Evolutionary conservation across 352 stramenopile genomes (phyloP).

Genomic region (Globisporangium abappressorium): DNA sequence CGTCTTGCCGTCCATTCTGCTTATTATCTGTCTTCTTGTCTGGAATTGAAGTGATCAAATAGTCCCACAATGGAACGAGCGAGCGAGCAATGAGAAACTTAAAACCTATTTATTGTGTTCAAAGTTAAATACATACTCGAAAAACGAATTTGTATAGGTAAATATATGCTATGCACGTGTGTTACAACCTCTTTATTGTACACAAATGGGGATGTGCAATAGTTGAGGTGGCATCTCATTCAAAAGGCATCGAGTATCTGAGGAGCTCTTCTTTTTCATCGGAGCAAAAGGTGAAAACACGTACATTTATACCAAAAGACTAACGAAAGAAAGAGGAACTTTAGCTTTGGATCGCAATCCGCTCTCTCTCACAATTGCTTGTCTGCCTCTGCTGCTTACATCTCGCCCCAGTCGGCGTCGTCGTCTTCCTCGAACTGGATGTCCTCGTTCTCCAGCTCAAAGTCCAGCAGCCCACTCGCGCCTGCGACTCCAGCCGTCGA

Average conservation of each 20-base stretch:
- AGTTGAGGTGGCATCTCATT: neutral
- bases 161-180: neutral
- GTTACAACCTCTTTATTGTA: neutral
- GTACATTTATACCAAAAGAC: slow-evolving; percentile 5
- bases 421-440: slow-evolving; percentile 80
- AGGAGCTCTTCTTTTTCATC: neutral
- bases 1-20: slow-evolving; percentile 21
- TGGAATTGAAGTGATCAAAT: slow-evolving; percentile 6
- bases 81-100: neutral
- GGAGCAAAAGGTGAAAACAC: neutral
- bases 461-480: slow-evolving; percentile 54
- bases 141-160: neutral
- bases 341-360: neutral
- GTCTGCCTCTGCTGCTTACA: slow-evolving; percentile 34
- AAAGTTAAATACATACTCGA: neutral
- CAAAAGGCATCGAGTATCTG: too few relatives aligned
- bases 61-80: neutral
- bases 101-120: neutral
- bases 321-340: neutral
- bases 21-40: neutral
- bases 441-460: slow-evolving; percentile 72
- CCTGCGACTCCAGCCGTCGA: slow-evolving; percentile 7
- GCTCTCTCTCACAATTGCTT: neutral
- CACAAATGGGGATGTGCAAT: neutral
- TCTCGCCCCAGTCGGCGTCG: slow-evolving; percentile 81